Conservation (phyloP, 1,284 basidiomycete genomes). For the Ustilago xerochloae region DNA sequence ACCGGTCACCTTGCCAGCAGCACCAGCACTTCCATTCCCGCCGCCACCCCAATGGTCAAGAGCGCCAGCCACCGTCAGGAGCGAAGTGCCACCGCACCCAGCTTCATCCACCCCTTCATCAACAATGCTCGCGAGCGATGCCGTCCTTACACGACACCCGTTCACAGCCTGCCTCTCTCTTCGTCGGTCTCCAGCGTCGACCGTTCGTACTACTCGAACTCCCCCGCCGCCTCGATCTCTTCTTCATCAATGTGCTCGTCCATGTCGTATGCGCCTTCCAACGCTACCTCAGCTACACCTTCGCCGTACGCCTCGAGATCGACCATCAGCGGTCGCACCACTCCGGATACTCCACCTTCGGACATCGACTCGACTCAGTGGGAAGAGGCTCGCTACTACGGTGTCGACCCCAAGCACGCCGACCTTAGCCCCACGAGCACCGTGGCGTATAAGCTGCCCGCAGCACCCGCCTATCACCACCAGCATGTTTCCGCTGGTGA, state of each 20-base stretch:
- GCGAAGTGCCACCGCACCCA: conserved; percentile 34
- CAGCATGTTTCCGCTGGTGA: conserved; percentile 24
- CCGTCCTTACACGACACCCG: conserved; percentile 55
- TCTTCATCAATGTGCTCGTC: conserved; percentile 50
- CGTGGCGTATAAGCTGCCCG: conserved; percentile 20
- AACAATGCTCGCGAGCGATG: conserved; percentile 43
- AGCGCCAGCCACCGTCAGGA: conserved; percentile 47
- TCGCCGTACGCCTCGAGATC: conserved; percentile 50
- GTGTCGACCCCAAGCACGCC: conserved; percentile 9
- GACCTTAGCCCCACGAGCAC: conserved; percentile 25
- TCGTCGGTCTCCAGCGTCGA: conserved; percentile 9
- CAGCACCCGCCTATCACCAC: conserved; percentile 7
- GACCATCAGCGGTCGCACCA: conserved; percentile 56
- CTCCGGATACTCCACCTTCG: conserved; percentile 61
- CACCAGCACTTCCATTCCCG: conserved; percentile 35
- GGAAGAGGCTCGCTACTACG: conserved; percentile 43
- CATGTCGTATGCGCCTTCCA: conserved; percentile 35
- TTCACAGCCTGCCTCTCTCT: conserved; percentile 41
- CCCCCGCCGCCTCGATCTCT: conserved; percentile 44
- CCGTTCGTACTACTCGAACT: conserved; percentile 35
- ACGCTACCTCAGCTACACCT: conserved; percentile 40
- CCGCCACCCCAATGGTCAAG: conserved; percentile 40
- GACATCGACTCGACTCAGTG: conserved; percentile 49
- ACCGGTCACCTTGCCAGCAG: conserved; percentile 19
- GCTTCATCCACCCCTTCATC: conserved; percentile 43